These are phyloP conservation scores for Beauveria brongniartii DNA, from an alignment of 2,329 filamentous ascomycete genomes.

Conservation along the genomic window DNA sequence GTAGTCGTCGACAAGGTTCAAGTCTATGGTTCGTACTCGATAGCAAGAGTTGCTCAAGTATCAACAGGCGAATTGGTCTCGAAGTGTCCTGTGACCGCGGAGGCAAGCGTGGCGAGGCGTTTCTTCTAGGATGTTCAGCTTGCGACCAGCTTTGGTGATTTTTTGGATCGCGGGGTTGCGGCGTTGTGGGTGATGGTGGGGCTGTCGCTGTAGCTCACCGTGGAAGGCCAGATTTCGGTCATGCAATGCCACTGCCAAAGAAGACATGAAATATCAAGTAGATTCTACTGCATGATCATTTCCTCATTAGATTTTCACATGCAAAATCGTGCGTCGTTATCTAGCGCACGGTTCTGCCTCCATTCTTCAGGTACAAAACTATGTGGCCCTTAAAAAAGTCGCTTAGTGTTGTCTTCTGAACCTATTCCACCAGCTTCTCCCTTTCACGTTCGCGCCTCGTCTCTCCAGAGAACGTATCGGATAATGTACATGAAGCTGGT, in stretches of 20 bases:
- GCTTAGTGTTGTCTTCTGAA: background rate
- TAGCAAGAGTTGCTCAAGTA: background rate
- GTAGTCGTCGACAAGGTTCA: background rate
- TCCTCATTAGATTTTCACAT: background rate
- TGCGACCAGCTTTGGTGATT: background rate
- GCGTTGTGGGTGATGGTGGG: constrained; percentile 11
- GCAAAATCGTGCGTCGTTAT: too few relatives aligned
- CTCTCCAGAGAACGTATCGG: background rate
- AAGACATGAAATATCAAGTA: too few relatives aligned
- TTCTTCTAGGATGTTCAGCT: background rate
- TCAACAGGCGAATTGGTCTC: too few relatives aligned
- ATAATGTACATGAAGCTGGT: background rate
- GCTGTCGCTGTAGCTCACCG: background rate
- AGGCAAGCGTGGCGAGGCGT: background rate
- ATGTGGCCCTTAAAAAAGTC: background rate
- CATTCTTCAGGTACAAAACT: background rate
- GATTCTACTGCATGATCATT: background rate
- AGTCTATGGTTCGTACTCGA: background rate
- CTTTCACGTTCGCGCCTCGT: background rate
- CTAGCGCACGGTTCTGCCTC: too few relatives aligned
- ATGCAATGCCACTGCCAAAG: background rate
- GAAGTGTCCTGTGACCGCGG: background rate
- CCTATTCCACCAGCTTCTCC: constrained; percentile 8
- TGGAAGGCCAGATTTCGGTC: background rate
- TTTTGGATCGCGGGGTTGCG: constrained; percentile 12